phyloP scores from a whole-genome alignment of 1,284 basidiomycete species.

The Pisolithus thermaeus region DNA sequence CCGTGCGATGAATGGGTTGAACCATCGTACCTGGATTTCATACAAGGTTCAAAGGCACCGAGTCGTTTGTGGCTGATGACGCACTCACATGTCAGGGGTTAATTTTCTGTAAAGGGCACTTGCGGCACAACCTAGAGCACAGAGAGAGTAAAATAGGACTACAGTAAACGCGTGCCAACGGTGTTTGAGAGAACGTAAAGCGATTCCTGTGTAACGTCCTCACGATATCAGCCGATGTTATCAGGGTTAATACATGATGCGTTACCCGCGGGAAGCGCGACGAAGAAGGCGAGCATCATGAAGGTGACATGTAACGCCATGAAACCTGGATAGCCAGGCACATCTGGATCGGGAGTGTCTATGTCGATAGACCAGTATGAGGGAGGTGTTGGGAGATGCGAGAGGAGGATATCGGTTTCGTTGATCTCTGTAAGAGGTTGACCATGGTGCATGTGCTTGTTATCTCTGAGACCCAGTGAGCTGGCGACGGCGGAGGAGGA shows the following conservation, averaged over 20 bases:
- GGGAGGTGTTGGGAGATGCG: conserved; percentile 62
- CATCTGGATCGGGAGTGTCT: conserved; percentile 42
- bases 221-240: neutral
- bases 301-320: conserved; percentile 62
- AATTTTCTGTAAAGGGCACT: conserved; percentile 66
- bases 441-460: conserved; percentile 37
- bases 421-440: conserved; percentile 61
- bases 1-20: conserved; percentile 59
- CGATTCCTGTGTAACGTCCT: conserved; percentile 49
- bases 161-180: conserved; percentile 51
- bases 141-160: conserved; percentile 51
- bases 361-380: conserved; percentile 78
- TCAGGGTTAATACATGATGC: neutral
- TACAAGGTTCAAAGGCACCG: conserved; percentile 8
- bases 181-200: conserved; percentile 68
- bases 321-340: conserved; percentile 51
- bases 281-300: conserved; percentile 73
- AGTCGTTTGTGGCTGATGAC: conserved; percentile 10
- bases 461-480: conserved; percentile 22
- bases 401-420: conserved; percentile 61
- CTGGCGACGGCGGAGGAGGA: neutral
- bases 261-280: conserved; percentile 67
- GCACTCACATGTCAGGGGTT: conserved; percentile 70
- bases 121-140: conserved; percentile 54
- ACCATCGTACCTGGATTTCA: conserved; percentile 58